These are phyloP conservation scores for Lagenaria siceraria DNA, from an alignment of 306 rosid species.

Conservation along the genomic window DNA sequence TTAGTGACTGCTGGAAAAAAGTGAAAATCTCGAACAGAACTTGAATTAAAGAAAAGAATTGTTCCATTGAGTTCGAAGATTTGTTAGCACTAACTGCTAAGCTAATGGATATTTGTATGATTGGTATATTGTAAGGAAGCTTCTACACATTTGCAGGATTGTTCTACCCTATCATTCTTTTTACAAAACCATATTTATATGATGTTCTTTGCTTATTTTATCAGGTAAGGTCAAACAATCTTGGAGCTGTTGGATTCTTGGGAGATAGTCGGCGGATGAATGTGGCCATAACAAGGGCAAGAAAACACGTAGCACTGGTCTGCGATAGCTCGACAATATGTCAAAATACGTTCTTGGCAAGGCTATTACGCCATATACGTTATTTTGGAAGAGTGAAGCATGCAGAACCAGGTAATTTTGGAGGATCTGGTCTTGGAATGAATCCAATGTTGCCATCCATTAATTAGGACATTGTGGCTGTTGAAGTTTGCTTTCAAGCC, in stretches of 20 bases:
- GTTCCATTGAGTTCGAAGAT: neutral
- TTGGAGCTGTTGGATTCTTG: slow-evolving; percentile 82
- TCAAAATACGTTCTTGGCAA: slow-evolving; percentile 73
- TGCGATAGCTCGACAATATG: slow-evolving; percentile 82
- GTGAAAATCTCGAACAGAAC: neutral
- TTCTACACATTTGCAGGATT: neutral
- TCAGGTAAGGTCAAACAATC: slow-evolving; percentile 66
- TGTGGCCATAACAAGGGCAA: slow-evolving; percentile 77
- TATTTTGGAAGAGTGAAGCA: slow-evolving; percentile 64
- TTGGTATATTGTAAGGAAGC: neutral
- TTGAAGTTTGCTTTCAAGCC: neutral
- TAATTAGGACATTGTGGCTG: slow-evolving; percentile 13
- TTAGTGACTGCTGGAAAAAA: neutral
- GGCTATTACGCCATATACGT: slow-evolving; percentile 72
- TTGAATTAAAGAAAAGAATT: neutral
- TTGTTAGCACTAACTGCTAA: neutral
- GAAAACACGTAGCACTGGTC: slow-evolving; percentile 65
- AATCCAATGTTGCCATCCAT: slow-evolving; percentile 64
- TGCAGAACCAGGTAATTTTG: slow-evolving; percentile 58
- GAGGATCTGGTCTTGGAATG: slow-evolving; percentile 64
- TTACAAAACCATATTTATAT: neutral
- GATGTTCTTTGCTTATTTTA: neutral
- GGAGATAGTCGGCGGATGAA: slow-evolving; percentile 83
- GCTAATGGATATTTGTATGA: neutral
- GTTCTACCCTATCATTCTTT: neutral